phyloP scores from a whole-genome alignment of 1,139 yeast genomes.

The Candida tetrigidarum region DNA sequence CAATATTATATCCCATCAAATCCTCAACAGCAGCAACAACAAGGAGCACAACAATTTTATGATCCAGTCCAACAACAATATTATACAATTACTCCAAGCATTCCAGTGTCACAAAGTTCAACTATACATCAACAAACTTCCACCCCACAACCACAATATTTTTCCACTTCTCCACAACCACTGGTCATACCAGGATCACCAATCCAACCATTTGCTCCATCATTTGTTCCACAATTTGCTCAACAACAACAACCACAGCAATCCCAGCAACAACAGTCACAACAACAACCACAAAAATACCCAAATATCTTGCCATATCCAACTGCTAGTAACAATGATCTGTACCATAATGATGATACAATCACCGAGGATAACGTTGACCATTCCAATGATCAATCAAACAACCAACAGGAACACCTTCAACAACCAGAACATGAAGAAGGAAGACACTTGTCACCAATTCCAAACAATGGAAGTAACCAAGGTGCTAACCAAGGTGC shows the following conservation, averaged over 20 bases:
- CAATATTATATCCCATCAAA: slow-evolving; percentile 23
- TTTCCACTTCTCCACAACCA: slow-evolving; percentile 40
- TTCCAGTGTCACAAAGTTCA: slow-evolving; percentile 33
- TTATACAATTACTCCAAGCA: slow-evolving; percentile 43
- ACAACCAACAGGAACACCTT: neutral
- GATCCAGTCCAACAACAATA: slow-evolving; percentile 53
- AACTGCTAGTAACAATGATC: slow-evolving; percentile 9
- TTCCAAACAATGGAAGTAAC: neutral
- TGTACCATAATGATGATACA: slow-evolving; percentile 10
- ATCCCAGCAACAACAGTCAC: slow-evolving; percentile 9
- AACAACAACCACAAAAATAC: neutral
- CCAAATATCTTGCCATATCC: slow-evolving; percentile 17
- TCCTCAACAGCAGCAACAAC: too few species aligned
- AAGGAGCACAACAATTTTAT: slow-evolving; percentile 43
- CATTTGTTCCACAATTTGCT: slow-evolving; percentile 15
- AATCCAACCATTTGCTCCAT: slow-evolving; percentile 11
- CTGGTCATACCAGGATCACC: slow-evolving; percentile 16
- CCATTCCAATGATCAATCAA: neutral
- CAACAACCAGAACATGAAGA: neutral
- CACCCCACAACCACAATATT: slow-evolving; percentile 41
- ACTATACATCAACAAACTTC: slow-evolving; percentile 12
- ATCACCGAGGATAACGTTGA: slow-evolving; percentile 2
- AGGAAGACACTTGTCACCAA: neutral
- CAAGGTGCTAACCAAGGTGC: neutral
- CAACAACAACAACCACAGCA: slow-evolving; percentile 14